phyloP scores from a whole-genome alignment of 139 green algal genomes.

The Zygnema circumcarinatum region DNA sequence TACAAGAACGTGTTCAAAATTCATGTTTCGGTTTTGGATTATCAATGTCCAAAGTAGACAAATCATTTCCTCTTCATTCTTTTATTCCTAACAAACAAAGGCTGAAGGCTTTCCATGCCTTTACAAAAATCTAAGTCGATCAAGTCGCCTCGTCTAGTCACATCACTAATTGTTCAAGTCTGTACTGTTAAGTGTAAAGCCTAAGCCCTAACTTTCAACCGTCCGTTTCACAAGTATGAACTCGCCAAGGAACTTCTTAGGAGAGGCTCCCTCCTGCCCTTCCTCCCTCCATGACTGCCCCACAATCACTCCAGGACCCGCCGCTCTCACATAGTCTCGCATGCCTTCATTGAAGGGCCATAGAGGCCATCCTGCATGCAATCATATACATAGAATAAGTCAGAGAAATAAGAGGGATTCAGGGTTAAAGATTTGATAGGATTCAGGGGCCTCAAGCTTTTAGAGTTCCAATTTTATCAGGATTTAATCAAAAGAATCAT shows the following conservation, averaged over 20 bases:
- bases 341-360: slow-evolving; percentile 15
- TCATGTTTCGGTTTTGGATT: too few species aligned
- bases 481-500: slow-evolving; percentile 3
- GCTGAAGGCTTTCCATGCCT: too few species aligned
- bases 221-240: slow-evolving; percentile 49
- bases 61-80: too few species aligned
- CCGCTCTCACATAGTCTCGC: slow-evolving; percentile 21
- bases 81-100: too few species aligned
- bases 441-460: background rate
- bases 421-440: background rate
- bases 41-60: too few species aligned
- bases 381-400: slow-evolving; percentile 17
- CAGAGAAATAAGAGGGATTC: background rate
- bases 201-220: too few species aligned
- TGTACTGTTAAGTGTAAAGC: too few species aligned
- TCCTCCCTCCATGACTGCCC: slow-evolving; percentile 43
- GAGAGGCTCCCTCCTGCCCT: background rate
- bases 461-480: background rate
- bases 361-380: background rate
- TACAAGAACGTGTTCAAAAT: too few species aligned
- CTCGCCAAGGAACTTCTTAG: slow-evolving; percentile 20
- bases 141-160: too few species aligned
- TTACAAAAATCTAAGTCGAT: too few species aligned
- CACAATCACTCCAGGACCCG: slow-evolving; percentile 29
- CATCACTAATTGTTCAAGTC: too few species aligned